Evolutionary conservation across 2,329 filamentous ascomycete species (phyloP), one percentile per base, ranked within the genome.

Genomic region (Emergomyces orientalis): DNA sequence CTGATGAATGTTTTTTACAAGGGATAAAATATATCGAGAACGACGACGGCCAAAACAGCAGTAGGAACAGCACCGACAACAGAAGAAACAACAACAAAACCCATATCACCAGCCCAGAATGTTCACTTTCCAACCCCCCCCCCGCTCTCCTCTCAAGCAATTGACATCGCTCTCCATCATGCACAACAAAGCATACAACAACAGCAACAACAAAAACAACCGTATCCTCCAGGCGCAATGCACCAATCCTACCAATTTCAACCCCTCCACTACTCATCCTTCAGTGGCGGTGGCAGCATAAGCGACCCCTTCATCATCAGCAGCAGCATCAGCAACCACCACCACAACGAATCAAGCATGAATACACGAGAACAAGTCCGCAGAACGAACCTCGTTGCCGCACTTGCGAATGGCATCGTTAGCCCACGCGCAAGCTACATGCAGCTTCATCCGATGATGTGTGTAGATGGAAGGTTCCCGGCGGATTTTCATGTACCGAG

Each of bases 371-470:
- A 69, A 41, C 59, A 61, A 30, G 65, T 68, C 27, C 60, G 65
- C 25, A 63, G 63, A 49, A 70, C 65, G 14, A 71, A 69, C 56
- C 60, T 69, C 3, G 68, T 63, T 1, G 67, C 68, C 4, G 62
- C 68, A 17, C 51, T 71, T 17, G 65, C 64, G 30, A 71, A 71
- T 56, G 63, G 64, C 30, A 62, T 63, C 34, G 63, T 70, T 59
- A 65, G 67, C 32, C 63, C 64, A 22, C 60, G 63, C 22, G 64
- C 66, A 51, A 61, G 65, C 30, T 67, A 66, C 57, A 63, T 64
- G 25, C 61, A 66, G 52, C 63, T 71, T n/a, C 65, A 68, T 64
- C 69, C 69, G 3, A 67, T 68, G 62, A 66, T 69, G 67, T 66
- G 66, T 57, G 55, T 61, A 2, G 65, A 69, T 62, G 69, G 69